Base-by-base conservation (phyloP, 2,329 filamentous ascomycete species). In the Aspergillus melleus region DNA sequence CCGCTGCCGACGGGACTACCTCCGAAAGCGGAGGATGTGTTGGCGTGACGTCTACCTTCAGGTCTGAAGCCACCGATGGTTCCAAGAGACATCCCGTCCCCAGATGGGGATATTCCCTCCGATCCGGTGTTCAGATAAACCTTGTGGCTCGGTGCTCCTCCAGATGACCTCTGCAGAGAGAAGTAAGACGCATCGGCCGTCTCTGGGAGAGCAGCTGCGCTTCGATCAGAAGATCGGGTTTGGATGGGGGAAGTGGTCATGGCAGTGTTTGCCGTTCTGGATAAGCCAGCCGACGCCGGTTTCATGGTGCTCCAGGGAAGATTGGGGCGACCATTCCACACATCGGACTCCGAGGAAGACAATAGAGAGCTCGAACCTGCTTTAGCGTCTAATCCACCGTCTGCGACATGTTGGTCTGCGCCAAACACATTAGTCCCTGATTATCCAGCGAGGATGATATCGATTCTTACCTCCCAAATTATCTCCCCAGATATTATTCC, bases 361-460 rank as follows among this genome's bases (percentile, higher is more conserved):
- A 90, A 82, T 44, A 92, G 80, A 60, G 88, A 89, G 61, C 87
- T 83, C 6, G 89, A 91, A 52, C 89, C 90, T 3, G 86, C 87
- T 69, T 88, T 86, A 57, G 79, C 82, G 65, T 85, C 83, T 44
- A 81, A 75, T 10, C 64, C 69, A 39, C 64, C 66, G 2, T 77
- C 68, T 14, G 61, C 36, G 11, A 66, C 64, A 58, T 68, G 66
- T 63, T 72, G 68, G 55, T 74, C 72, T 74, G 47, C 9, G 50
- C 4, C 22, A 16, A 6, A 14, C 10, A 2, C 9, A 29, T 54
- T 30, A 58, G 19, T 19, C 3, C 26, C 19, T 24, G 2, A n/a
- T 12, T 6, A 54, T 54, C 6, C 10, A n/a, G n/a, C n/a, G 5
- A n/a, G n/a, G 30, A 63, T 73, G 57, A 72, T 68, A 49, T 32